Evolutionary conservation across 169 alveolate genomes (phyloP).

Genomic region (Cryptosporidium canis): DNA sequence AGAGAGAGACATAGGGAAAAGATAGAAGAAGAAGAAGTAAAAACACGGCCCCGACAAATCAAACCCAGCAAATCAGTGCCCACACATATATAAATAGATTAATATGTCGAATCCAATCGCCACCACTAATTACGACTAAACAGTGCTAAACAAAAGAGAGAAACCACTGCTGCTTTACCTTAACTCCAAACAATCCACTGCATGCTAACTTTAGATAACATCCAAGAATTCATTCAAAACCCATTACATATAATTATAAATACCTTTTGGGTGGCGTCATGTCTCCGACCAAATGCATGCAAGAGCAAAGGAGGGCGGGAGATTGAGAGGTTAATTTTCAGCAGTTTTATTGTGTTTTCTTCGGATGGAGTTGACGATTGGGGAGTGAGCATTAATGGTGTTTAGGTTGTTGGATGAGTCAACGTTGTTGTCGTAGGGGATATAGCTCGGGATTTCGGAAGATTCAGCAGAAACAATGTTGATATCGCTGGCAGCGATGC

Average conservation of each 20-base stretch:
- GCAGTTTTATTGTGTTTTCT: conserved; percentile 4
- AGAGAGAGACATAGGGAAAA: too few species aligned
- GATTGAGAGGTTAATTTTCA: background rate
- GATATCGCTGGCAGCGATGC: background rate
- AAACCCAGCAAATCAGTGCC: background rate
- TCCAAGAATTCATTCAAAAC: too few species aligned
- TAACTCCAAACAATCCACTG: too few species aligned
- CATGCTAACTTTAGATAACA: too few species aligned
- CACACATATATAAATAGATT: background rate
- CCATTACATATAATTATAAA: too few species aligned
- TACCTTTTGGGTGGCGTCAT: background rate
- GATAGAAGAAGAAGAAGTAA: too few species aligned
- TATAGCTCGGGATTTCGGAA: conserved; percentile 1
- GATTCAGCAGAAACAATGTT: background rate
- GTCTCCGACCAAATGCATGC: background rate
- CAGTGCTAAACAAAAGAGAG: too few species aligned
- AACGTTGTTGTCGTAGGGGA: conserved; percentile 14
- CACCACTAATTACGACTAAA: background rate
- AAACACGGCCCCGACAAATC: too few species aligned
- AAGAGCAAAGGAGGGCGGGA: background rate
- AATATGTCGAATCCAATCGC: background rate
- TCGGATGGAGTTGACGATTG: background rate
- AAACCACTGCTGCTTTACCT: too few species aligned
- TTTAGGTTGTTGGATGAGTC: conserved; percentile 7
- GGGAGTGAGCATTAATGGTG: conserved; percentile 16